phyloP scores from a whole-genome alignment of 1,139 yeast species.

The Suhomyces guaymorum region DNA sequence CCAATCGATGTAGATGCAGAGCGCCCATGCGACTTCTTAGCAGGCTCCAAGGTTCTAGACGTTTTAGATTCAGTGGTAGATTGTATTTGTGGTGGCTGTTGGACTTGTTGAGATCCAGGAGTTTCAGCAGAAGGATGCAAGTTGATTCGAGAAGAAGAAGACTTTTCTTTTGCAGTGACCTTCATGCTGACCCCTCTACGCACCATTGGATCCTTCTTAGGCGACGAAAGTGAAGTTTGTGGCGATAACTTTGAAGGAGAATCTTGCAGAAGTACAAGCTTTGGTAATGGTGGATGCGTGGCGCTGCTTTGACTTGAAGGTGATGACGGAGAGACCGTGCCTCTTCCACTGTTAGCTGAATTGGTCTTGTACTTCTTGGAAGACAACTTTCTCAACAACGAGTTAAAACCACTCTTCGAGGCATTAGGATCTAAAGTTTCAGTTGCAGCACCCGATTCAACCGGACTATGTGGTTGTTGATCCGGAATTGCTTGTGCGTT shows the following conservation, averaged over 20 bases:
- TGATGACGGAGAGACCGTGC: constrained; percentile 14
- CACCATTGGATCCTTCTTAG: constrained; percentile 47
- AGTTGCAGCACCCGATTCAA: constrained; percentile 21
- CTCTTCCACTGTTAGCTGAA: constrained; percentile 3
- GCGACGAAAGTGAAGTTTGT: constrained; percentile 16
- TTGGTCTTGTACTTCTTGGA: constrained; percentile 30
- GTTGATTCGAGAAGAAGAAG: constrained; percentile 32
- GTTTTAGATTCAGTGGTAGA: too few species aligned
- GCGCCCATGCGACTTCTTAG: constrained; percentile 19
- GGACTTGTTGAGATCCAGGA: constrained; percentile 10
- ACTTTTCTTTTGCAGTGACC: constrained; percentile 57
- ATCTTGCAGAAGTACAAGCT: constrained; percentile 19
- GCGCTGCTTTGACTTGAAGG: constrained; percentile 14
- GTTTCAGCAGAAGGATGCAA: constrained; percentile 24
- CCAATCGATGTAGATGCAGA: constrained; percentile 33
- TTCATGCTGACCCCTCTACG: constrained; percentile 66
- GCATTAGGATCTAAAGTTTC: constrained; percentile 39
- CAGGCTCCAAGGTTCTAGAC: constrained; percentile 1
- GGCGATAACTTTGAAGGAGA: constrained; percentile 21
- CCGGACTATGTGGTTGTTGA: constrained; percentile 40
- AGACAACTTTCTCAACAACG: constrained; percentile 42
- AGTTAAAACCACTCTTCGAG: constrained; percentile 32
- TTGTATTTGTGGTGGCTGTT: constrained; percentile 4
- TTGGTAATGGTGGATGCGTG: constrained; percentile 21
- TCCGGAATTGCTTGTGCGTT: constrained; percentile 26